Evolutionary conservation across 345 rosid species (phyloP).

Genomic region (Gynandropsis gynandra): DNA sequence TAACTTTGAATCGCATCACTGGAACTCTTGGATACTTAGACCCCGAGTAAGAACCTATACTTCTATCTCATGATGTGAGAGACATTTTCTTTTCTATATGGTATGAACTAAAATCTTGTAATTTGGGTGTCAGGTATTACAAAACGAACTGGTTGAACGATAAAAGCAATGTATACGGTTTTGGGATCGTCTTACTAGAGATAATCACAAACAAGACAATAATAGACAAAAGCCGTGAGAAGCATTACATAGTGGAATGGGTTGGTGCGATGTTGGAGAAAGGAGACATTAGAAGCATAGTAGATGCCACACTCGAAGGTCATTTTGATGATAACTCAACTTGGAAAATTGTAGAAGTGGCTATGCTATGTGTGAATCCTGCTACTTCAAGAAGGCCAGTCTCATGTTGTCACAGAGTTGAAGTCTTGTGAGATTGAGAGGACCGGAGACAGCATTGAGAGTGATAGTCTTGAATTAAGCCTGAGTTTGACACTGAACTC

Average conservation of each 20-base stretch:
- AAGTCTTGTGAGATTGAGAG: slow-evolving; percentile 22
- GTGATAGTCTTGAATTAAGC: too few species aligned
- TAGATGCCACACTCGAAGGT: slow-evolving; percentile 23
- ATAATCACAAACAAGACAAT: slow-evolving; percentile 24
- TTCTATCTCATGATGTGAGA: too few species aligned
- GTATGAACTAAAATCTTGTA: too few species aligned
- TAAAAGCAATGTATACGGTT: slow-evolving; percentile 34
- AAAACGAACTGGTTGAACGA: background rate
- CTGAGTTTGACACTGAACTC: too few species aligned
- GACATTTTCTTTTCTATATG: too few species aligned
- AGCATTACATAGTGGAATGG: slow-evolving; percentile 19
- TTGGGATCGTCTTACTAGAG: slow-evolving; percentile 31
- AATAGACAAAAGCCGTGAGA: background rate
- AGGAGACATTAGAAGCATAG: slow-evolving; percentile 21
- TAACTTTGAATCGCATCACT: too few species aligned
- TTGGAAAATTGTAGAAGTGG: slow-evolving; percentile 28
- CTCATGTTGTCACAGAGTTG: slow-evolving; percentile 18
- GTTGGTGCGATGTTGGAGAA: background rate
- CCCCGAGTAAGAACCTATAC: slow-evolving; percentile 34
- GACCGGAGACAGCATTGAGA: slow-evolving; percentile 4
- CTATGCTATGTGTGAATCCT: slow-evolving; percentile 26
- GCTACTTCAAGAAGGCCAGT: slow-evolving; percentile 19
- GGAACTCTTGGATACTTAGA: slow-evolving; percentile 40
- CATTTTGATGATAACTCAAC: slow-evolving; percentile 17
- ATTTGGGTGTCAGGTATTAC: background rate